phyloP scores from a whole-genome alignment of 1,139 yeast species.

The Sugiyamaella novakii region DNA sequence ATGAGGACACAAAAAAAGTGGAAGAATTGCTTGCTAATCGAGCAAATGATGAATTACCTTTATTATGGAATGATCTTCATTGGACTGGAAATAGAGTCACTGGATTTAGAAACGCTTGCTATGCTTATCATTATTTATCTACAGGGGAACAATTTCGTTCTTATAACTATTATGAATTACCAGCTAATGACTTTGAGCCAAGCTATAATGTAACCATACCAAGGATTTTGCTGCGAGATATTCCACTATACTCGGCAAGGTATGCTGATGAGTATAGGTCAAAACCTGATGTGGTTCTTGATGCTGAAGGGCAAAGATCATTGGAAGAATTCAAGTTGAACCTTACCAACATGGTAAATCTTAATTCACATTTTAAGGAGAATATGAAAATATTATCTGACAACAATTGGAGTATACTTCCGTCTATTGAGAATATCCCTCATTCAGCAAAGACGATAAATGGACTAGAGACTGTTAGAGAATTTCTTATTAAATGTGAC shows the following conservation, averaged over 20 bases:
- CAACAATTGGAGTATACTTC: constrained; percentile 11
- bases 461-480: constrained; percentile 2
- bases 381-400: constrained; percentile 10
- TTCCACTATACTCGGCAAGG: constrained; percentile 15
- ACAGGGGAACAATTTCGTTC: constrained; percentile 13
- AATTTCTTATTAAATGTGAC: not conserved
- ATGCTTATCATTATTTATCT: constrained; percentile 16
- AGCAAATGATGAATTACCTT: constrained; percentile 14
- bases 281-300: constrained; percentile 12
- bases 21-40: constrained; percentile 7
- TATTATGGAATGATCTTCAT: constrained; percentile 18
- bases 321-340: constrained; percentile 15
- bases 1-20: constrained; percentile 1
- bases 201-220: constrained; percentile 11
- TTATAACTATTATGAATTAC: constrained; percentile 11
- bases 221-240: constrained; percentile 10
- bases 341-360: constrained; percentile 14
- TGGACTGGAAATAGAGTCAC: constrained; percentile 19
- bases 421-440: constrained; percentile 10
- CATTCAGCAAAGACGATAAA: constrained; percentile 1
- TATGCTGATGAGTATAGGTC: constrained; percentile 11
- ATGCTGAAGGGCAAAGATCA: constrained; percentile 13
- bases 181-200: constrained; percentile 9
- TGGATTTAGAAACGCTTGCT: constrained; percentile 16
- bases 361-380: constrained; percentile 9